phyloP scores from a whole-genome alignment of 306 rosid genomes.

The Gleditsia sinensis region DNA sequence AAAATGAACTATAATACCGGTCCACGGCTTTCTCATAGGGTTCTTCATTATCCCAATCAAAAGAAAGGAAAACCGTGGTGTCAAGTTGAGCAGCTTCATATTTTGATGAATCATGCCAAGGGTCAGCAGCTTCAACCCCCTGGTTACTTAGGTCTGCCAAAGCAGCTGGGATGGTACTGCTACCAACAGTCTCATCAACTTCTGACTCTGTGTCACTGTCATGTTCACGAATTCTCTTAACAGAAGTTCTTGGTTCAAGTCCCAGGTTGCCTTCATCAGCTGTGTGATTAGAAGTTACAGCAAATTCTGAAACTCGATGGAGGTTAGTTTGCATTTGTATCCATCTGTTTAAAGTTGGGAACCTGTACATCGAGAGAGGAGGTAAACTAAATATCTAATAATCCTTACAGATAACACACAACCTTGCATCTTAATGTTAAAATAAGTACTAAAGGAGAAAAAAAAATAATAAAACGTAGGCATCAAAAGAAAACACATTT shows the following conservation, averaged over 20 bases:
- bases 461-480: not conserved
- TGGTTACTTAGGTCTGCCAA: slow-evolving; percentile 56
- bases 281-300: slow-evolving; percentile 72
- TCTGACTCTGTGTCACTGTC: slow-evolving; percentile 89
- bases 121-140: slow-evolving; percentile 55
- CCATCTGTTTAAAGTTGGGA: slow-evolving; percentile 98
- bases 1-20: slow-evolving; percentile 57
- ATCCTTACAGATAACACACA: not conserved
- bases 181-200: slow-evolving; percentile 70
- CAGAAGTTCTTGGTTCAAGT: slow-evolving; percentile 64
- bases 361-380: slow-evolving; percentile 55
- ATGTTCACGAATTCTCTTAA: slow-evolving; percentile 85
- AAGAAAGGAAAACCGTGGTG: slow-evolving; percentile 80
- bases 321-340: slow-evolving; percentile 98
- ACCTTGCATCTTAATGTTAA: slow-evolving; percentile 8
- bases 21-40: slow-evolving; percentile 90
- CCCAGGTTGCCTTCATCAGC: slow-evolving; percentile 43
- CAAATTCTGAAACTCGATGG: slow-evolving; percentile 96
- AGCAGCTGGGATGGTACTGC: slow-evolving; percentile 54
- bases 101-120: slow-evolving; percentile 67
- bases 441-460: slow-evolving; percentile 4
- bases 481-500: not conserved
- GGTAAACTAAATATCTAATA: slow-evolving; percentile 30
- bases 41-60: slow-evolving; percentile 96
- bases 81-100: slow-evolving; percentile 75